phyloP scores from a whole-genome alignment of 306 rosid genomes.

The Ceratonia siliqua region DNA sequence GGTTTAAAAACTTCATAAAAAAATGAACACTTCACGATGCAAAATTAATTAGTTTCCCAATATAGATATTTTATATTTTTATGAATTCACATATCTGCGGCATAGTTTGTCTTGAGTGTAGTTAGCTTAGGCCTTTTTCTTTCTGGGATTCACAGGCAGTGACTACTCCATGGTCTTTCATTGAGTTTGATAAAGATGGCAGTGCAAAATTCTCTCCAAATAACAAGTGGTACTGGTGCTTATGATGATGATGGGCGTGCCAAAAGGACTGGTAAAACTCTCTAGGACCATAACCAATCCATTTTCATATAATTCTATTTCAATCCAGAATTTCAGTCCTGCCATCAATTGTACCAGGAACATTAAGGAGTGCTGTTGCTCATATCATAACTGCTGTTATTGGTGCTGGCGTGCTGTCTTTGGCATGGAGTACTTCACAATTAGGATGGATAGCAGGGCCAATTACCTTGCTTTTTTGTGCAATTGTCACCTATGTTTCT shows the following conservation, averaged over 20 bases:
- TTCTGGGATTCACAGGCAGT: conserved; percentile 28
- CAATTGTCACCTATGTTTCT: conserved; percentile 44
- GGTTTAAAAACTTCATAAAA: neutral
- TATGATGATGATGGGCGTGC: conserved; percentile 66
- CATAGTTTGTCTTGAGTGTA: conserved; percentile 26
- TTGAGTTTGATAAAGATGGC: conserved; percentile 51
- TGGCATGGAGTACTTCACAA: conserved; percentile 64
- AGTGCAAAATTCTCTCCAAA: conserved; percentile 48
- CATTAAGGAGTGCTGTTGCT: conserved; percentile 48
- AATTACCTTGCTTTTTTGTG: conserved; percentile 38
- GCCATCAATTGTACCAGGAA: conserved; percentile 43
- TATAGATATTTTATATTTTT: neutral
- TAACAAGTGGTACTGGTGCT: conserved; percentile 35
- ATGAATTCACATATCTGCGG: neutral
- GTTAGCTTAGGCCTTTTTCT: conserved; percentile 15
- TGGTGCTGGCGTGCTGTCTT: conserved; percentile 63
- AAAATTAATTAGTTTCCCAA: neutral
- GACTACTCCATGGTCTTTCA: conserved; percentile 14
- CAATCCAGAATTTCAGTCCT: conserved; percentile 27
- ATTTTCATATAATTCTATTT: conserved; percentile 19
- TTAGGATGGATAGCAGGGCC: conserved; percentile 67
- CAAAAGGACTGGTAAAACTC: conserved; percentile 60
- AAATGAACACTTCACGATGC: too few species aligned
- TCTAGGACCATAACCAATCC: conserved; percentile 7
- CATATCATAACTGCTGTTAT: conserved; percentile 68